Percentiles rank a stretch among this genome's conserved stretches.
Conservation (phyloP, 345 rosid genomes). For the Populus euphratica region DNA sequence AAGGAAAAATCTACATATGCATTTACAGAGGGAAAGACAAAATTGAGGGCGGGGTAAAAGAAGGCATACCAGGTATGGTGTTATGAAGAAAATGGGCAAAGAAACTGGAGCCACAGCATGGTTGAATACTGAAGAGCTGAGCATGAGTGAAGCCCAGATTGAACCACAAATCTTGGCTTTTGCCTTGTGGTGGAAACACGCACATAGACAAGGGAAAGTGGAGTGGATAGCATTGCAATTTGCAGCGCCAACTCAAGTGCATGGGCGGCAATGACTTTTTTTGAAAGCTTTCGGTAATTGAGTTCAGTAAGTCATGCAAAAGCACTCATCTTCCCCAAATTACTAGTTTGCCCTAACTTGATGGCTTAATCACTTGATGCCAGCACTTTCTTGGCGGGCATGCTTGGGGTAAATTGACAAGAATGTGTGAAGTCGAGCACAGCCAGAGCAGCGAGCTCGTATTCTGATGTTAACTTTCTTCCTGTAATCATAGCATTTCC, state of each 20-base stretch:
- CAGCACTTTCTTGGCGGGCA: neutral
- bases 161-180: neutral
- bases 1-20: neutral
- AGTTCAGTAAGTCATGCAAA: neutral
- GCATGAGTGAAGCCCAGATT: neutral
- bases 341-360: constrained; percentile 4
- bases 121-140: neutral
- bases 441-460: neutral
- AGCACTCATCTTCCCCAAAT: neutral
- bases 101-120: neutral
- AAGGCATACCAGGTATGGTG: neutral
- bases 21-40: neutral
- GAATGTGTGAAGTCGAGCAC: neutral
- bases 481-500: neutral
- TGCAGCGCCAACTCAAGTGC: constrained; percentile 3
- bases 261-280: constrained; percentile 4
- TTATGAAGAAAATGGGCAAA: neutral
- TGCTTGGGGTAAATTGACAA: neutral
- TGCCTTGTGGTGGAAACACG: neutral
- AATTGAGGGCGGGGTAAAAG: neutral
- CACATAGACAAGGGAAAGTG: neutral
- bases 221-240: neutral
- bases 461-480: neutral
- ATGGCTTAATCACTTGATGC: neutral
- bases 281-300: neutral